A percentile compares a stretch with the other conserved stretches of the same genome.
These are phyloP conservation scores for Erucastrum elatum DNA, from an alignment of 345 rosid genomes.

Conservation along the genomic window DNA sequence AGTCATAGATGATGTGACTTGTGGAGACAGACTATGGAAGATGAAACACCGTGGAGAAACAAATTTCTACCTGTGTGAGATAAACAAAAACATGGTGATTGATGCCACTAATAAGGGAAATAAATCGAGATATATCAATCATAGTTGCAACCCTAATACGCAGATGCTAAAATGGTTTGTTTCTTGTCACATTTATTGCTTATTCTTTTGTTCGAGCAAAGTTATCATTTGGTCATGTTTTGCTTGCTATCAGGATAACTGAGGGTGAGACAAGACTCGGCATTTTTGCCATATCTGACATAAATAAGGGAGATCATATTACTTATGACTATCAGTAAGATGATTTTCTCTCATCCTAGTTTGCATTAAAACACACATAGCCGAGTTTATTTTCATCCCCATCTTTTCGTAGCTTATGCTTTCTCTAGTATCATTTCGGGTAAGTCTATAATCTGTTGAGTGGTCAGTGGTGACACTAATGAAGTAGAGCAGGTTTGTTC, in stretches of 20 bases:
- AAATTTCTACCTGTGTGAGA: conserved; percentile 94
- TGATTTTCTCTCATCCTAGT: conserved; percentile 27
- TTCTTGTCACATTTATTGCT: conserved; percentile 14
- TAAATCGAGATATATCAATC: conserved; percentile 96
- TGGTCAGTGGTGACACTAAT: conserved; percentile 45
- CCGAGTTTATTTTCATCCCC: neutral
- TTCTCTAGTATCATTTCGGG: neutral
- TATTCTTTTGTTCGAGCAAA: conserved; percentile 13
- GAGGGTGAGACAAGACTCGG: conserved; percentile 99
- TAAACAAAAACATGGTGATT: conserved; percentile 94
- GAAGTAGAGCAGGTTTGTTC: conserved; percentile 89
- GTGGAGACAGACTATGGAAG: conserved; percentile 98
- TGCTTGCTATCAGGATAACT: conserved; percentile 60
- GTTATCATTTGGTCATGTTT: neutral
- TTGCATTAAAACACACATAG: neutral
- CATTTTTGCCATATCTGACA: conserved; percentile 81
- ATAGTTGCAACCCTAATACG: conserved; percentile 93
- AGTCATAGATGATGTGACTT: conserved; percentile 98
- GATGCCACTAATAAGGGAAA: conserved; percentile 98
- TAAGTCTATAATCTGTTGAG: conserved; percentile 11
- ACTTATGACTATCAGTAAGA: conserved; percentile 98
- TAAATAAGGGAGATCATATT: conserved; percentile 85
- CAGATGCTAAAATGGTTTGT: conserved; percentile 97
- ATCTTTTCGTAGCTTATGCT: neutral
- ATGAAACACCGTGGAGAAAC: conserved; percentile 93